Conservation (phyloP, 108 stramenopile genomes). For the Nitzschia inconspicua region DNA sequence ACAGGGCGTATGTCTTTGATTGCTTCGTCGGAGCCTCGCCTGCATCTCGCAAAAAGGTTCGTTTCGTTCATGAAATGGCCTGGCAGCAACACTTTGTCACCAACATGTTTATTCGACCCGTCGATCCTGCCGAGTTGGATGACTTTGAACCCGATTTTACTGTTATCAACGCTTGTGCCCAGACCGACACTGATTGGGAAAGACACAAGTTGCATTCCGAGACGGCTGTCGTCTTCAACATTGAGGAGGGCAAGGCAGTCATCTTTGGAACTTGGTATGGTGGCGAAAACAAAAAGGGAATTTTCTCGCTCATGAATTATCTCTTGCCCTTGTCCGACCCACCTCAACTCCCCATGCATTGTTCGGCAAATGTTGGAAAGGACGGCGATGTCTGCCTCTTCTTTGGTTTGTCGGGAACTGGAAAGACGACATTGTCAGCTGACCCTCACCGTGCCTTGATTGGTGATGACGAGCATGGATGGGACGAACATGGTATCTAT, state of each 20-base stretch:
- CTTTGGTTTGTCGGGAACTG: conserved; percentile 95
- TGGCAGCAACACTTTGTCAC: conserved; percentile 92
- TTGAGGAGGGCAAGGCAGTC: conserved; percentile 91
- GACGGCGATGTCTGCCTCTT: conserved; percentile 90
- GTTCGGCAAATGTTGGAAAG: conserved; percentile 94
- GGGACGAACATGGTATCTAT: conserved; percentile 97
- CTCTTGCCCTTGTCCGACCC: conserved; percentile 89
- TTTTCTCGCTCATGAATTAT: conserved; percentile 98
- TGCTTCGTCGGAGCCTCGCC: conserved; percentile 91
- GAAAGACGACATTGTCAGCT: conserved; percentile 96
- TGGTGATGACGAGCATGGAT: conserved; percentile 96
- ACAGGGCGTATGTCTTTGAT: conserved; percentile 92
- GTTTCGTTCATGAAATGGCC: conserved; percentile 96
- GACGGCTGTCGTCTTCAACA: conserved; percentile 94
- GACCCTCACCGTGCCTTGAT: conserved; percentile 93
- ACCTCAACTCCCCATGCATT: conserved; percentile 95
- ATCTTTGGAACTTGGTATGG: conserved; percentile 98
- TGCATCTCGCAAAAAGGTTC: conserved; percentile 85
- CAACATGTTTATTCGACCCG: conserved; percentile 98
- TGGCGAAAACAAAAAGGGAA: conserved; percentile 99
- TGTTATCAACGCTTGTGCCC: conserved; percentile 94
- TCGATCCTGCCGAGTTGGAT: conserved; percentile 58
- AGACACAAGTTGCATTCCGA: conserved; percentile 89
- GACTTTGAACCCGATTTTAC: conserved; percentile 94
- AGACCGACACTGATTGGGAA: conserved; percentile 89